Conservation (phyloP, 345 rosid species). For the Eucalyptus pauciflora region DNA sequence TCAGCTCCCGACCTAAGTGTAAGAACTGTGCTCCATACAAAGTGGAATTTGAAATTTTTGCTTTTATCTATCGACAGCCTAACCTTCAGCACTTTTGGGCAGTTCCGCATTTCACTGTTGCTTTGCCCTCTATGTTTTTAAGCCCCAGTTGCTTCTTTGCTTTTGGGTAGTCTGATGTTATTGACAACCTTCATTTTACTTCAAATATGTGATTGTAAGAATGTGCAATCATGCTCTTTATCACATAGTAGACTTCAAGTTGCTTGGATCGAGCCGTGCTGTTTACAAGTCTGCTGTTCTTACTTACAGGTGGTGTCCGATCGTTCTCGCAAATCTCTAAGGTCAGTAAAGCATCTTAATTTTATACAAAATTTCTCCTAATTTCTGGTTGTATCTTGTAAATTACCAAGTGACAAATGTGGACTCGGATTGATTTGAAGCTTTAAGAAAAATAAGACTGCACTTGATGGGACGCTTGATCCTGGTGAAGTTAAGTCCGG, state of each 20-base stretch:
- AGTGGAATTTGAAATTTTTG: not conserved
- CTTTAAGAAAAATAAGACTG: slow-evolving; percentile 11
- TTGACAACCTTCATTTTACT: not conserved
- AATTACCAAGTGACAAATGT: not conserved
- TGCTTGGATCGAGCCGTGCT: not conserved
- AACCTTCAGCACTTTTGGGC: not conserved
- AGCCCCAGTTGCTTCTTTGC: not conserved
- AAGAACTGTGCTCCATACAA: not conserved
- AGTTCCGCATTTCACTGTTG: not conserved
- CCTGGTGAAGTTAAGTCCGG: slow-evolving; percentile 20
- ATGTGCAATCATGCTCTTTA: not conserved
- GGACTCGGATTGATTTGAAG: slow-evolving; percentile 10
- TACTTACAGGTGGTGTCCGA: slow-evolving; percentile 17
- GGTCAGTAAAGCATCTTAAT: slow-evolving; percentile 20
- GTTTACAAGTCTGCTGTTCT: not conserved
- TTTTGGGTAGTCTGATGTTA: not conserved
- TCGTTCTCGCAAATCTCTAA: slow-evolving; percentile 20
- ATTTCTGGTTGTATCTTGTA: not conserved
- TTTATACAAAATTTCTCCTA: not conserved
- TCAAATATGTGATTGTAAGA: not conserved
- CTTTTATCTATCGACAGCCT: not conserved
- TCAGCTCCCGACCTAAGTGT: not conserved
- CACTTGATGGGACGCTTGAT: not conserved
- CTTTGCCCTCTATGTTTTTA: not conserved
- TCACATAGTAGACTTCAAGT: not conserved